Percentiles rank a stretch among this genome's conserved stretches.
Evolutionary conservation across 1,139 yeast genomes (phyloP).

Genomic region (Eremothecium sinecaudum): DNA sequence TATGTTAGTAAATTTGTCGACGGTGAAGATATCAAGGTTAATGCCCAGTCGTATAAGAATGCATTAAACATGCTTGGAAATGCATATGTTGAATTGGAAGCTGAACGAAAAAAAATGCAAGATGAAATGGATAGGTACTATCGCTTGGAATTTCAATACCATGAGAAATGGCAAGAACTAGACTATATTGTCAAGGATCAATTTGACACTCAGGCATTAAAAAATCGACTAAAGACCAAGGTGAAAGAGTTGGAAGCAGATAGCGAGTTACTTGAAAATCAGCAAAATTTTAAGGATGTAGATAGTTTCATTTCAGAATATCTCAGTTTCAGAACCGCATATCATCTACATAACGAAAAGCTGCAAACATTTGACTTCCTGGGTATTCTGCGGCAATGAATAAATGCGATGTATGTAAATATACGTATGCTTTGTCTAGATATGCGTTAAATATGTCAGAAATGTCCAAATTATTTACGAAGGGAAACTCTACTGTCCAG

Average conservation of each 20-base stretch:
- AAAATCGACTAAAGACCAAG: constrained; percentile 13
- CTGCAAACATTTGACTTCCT: constrained; percentile 25
- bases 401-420: background rate
- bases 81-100: constrained; percentile 16
- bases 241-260: constrained; percentile 15
- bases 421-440: too few relatives aligned
- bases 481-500: constrained; percentile 22
- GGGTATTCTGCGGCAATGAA: constrained; percentile 13
- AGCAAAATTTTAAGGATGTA: constrained; percentile 10
- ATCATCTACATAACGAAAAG: constrained; percentile 22
- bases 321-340: constrained; percentile 16
- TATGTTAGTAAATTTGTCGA: constrained; percentile 21
- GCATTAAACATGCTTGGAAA: constrained; percentile 13
- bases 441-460: too few relatives aligned
- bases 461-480: background rate
- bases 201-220: constrained; percentile 20
- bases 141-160: constrained; percentile 20
- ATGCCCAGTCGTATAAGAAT: constrained; percentile 9
- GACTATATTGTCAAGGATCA: constrained; percentile 14
- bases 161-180: constrained; percentile 23
- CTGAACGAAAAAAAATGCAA: constrained; percentile 11
- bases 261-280: constrained; percentile 13
- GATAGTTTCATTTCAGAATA: constrained; percentile 18
- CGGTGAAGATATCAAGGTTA: constrained; percentile 10
- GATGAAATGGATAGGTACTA: constrained; percentile 15